A percentile compares a stretch with the other conserved stretches of the same genome.
These are phyloP conservation scores for Salix caprea DNA, from an alignment of 345 rosid genomes.

Conservation along the genomic window DNA sequence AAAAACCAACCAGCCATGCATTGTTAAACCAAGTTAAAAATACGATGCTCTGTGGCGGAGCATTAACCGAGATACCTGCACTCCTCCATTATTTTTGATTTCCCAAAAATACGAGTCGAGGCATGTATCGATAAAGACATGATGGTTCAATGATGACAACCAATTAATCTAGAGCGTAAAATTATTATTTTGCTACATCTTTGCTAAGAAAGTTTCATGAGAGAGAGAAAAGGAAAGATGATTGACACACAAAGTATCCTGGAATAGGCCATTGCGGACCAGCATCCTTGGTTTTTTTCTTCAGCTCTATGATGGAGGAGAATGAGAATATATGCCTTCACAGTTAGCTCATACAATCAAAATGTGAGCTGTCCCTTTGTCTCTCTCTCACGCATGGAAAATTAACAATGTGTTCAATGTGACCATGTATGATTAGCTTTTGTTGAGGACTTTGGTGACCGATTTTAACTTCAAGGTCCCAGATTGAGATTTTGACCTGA, in stretches of 20 bases:
- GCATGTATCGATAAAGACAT: too few relatives aligned
- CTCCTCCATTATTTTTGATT: too few relatives aligned
- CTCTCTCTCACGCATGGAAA: background rate
- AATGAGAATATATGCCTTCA: background rate
- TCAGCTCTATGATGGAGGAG: background rate
- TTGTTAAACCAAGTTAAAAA: too few relatives aligned
- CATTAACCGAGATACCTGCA: too few relatives aligned
- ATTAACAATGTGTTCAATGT: background rate
- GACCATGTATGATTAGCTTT: background rate
- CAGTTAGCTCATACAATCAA: background rate
- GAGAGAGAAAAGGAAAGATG: background rate
- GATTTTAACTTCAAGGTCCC: background rate
- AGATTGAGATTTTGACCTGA: background rate
- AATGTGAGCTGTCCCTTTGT: background rate
- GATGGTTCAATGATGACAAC: background rate
- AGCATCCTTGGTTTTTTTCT: background rate
- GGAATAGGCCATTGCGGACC: background rate
- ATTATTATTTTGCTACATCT: background rate
- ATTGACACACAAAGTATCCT: background rate
- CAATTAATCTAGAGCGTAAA: background rate
- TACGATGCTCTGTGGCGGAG: too few relatives aligned
- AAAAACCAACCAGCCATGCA: too few relatives aligned
- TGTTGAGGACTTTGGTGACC: background rate
- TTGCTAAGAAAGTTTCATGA: background rate
- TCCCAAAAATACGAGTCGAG: too few relatives aligned